Evolutionary conservation across 2,329 filamentous ascomycete species (phyloP), one percentile per base, ranked within the genome.

Genomic region (Cladosporium phlei): DNA sequence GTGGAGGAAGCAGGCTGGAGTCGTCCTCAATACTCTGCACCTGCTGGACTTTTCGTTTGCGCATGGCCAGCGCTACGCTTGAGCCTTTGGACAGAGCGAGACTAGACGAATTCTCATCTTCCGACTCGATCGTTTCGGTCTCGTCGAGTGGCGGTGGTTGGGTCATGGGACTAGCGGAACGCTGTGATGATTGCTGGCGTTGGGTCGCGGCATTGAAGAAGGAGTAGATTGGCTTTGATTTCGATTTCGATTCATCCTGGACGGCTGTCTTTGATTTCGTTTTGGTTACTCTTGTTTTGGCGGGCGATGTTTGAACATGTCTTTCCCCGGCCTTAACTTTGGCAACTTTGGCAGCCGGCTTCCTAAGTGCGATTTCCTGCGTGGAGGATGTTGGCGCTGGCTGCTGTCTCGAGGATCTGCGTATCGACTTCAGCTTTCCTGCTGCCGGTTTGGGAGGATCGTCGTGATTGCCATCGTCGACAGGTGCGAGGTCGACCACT

Each of bases 141-240:
- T 57, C 48, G 16, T 55, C 46, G 5, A 53, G 49, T 11, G 52
- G 49, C 5, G 46, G 32, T 19, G 65, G 59, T 28, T 68, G 61
- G 44, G 68, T 71, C 46, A 68, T 65, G 4, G 66, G 64, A 47
- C 65, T 72, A 17, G 66, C 58, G 9, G 64, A 63, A 12, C 63
- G 60, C 49, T 69, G 67, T 5, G 61, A 58, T 7, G 40, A 34
- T 38, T 63, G 59, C 50, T 69, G 68, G 24, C 65, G 53, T 46
- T 68, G 69, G n/a, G 69, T 66, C 6, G 64, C 63, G 40, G 63
- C 63, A 57, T 66, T 71, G 61, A 75, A 75, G 62, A 75, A 75
- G 12, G 71, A 74, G 27, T 67, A 70, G 39, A 74, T 72, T 8
- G 70, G 64, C 53, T 69, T 72, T 20, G 39, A 52, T 51, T 63